Evolutionary conservation across 2,329 filamentous ascomycete genomes (phyloP).

Genomic region (Tetracladium maxilliforme): DNA sequence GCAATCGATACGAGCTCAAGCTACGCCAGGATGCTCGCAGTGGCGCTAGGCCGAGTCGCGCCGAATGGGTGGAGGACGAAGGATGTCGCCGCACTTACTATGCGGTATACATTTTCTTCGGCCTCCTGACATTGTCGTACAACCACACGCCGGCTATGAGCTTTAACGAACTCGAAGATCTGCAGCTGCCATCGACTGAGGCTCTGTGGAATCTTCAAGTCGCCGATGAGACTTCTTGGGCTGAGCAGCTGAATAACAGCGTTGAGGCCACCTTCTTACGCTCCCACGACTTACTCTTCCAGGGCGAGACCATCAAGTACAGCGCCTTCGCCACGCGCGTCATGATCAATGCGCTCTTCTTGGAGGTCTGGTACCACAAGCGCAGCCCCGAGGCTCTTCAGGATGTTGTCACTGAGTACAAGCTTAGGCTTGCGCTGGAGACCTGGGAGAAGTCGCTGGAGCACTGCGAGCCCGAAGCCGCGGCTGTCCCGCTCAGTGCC

Average conservation of each 20-base stretch:
- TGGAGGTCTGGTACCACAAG: constrained; percentile 99
- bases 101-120: constrained; percentile 98
- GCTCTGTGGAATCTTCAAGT: constrained; percentile 82
- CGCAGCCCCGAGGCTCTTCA: constrained; percentile 94
- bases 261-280: constrained; percentile 78
- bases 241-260: constrained; percentile 57
- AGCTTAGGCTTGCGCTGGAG: constrained; percentile 84
- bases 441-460: constrained; percentile 98
- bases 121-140: constrained; percentile 84
- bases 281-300: constrained; percentile 89
- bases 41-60: constrained; percentile 57
- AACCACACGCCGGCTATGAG: constrained; percentile 97
- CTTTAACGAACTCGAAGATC: constrained; percentile 93
- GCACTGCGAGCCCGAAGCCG: constrained; percentile 80
- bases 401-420: constrained; percentile 96
- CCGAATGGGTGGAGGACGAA: constrained; percentile 94
- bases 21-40: constrained; percentile 80
- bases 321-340: constrained; percentile 94
- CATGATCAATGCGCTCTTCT: constrained; percentile 96
- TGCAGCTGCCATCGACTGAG: constrained; percentile 86
- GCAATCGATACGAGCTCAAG: constrained; percentile 92
- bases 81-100: constrained; percentile 95
- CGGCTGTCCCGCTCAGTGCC: constrained; percentile 77
- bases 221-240: constrained; percentile 69
- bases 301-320: constrained; percentile 80